Conservation (phyloP, 768 basidiomycete genomes). For the Tricholoma bakamatsutake region DNA sequence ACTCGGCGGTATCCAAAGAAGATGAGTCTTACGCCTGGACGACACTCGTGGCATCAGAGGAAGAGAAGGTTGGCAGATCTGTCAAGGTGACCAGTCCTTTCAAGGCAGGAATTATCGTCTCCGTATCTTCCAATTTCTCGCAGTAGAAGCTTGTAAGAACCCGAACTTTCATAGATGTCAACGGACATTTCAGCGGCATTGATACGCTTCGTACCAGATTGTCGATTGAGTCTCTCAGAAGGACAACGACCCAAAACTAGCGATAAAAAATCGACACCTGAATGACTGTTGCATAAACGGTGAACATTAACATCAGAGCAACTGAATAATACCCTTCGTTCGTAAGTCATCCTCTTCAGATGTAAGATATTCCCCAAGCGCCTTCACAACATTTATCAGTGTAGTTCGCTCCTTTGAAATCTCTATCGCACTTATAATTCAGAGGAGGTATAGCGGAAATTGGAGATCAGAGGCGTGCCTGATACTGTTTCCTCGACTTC, state of each 20-base stretch:
- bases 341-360: slow-evolving; percentile 77
- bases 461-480: slow-evolving; percentile 37
- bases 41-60: slow-evolving; percentile 58
- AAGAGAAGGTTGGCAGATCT: slow-evolving; percentile 53
- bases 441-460: slow-evolving; percentile 2
- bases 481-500: slow-evolving; percentile 53
- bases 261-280: slow-evolving; percentile 84
- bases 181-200: slow-evolving; percentile 5
- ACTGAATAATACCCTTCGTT: slow-evolving; percentile 57
- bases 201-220: slow-evolving; percentile 57
- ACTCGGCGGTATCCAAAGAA: neutral
- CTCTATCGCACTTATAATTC: slow-evolving; percentile 21
- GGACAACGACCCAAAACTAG: slow-evolving; percentile 60
- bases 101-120: slow-evolving; percentile 78
- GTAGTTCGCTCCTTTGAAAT: slow-evolving; percentile 49
- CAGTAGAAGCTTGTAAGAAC: slow-evolving; percentile 81
- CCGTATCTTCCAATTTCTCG: slow-evolving; percentile 80
- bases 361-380: slow-evolving; percentile 82
- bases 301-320: neutral
- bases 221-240: slow-evolving; percentile 60
- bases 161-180: slow-evolving; percentile 45
- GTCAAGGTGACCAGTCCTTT: slow-evolving; percentile 68
- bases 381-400: slow-evolving; percentile 77
- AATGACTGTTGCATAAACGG: neutral
- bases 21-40: slow-evolving; percentile 45